Evolutionary conservation across 2,329 filamentous ascomycete genomes (phyloP).

Genomic region (Aspergillus ustus): DNA sequence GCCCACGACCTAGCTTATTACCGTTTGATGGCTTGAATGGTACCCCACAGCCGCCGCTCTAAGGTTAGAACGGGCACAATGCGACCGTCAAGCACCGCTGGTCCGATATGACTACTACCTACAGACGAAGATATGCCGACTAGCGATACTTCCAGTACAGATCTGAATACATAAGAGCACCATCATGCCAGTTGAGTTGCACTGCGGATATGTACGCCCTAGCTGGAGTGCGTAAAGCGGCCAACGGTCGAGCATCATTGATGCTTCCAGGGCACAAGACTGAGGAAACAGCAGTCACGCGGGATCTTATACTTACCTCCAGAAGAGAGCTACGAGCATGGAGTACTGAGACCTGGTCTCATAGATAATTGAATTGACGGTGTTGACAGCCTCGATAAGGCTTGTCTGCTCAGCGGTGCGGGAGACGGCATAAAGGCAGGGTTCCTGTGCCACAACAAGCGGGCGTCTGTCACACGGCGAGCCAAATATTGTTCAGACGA

Average conservation of each 20-base stretch:
- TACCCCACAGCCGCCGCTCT: neutral
- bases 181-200: neutral
- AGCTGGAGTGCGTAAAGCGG: neutral
- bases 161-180: neutral
- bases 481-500: neutral
- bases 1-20: neutral
- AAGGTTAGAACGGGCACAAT: neutral
- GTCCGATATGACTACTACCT: neutral
- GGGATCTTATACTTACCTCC: neutral
- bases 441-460: neutral
- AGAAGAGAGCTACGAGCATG: neutral
- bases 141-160: neutral
- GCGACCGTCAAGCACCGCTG: neutral
- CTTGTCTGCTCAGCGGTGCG: slow-evolving; percentile 3
- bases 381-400: neutral
- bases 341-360: neutral
- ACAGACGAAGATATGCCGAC: neutral
- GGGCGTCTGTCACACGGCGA: neutral
- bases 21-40: neutral
- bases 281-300: neutral
- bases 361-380: neutral
- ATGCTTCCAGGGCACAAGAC: neutral
- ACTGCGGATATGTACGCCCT: neutral
- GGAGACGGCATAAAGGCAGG: slow-evolving; percentile 7
- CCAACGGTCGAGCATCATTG: neutral